Evolutionary conservation across 768 basidiomycete genomes (phyloP).

Genomic region (Pleurotus citrinopileatus): DNA sequence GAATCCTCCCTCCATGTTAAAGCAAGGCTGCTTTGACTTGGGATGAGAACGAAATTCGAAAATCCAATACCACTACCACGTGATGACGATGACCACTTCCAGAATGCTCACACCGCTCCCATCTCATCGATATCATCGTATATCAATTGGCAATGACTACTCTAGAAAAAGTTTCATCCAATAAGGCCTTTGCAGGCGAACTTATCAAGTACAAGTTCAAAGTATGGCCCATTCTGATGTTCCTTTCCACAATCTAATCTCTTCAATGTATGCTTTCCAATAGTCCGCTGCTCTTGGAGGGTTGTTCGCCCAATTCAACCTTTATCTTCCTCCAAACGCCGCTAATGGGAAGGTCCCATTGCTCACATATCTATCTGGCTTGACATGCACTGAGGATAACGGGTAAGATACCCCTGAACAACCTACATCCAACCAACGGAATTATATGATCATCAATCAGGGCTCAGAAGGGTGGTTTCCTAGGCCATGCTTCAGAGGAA

Average conservation of each 20-base stretch:
- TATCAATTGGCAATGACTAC: conserved; percentile 17
- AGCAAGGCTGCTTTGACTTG: too few relatives aligned
- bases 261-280: too few relatives aligned
- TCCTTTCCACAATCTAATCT: conserved; percentile 9
- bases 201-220: conserved; percentile 87
- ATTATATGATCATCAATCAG: conserved; percentile 34
- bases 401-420: conserved; percentile 47
- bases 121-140: conserved; percentile 13
- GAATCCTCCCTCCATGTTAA: too few relatives aligned
- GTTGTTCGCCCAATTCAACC: conserved; percentile 75
- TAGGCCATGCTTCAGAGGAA: conserved; percentile 80
- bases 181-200: conserved; percentile 78
- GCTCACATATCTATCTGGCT: conserved; percentile 84
- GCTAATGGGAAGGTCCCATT: conserved; percentile 51
- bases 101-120: conserved; percentile 9
- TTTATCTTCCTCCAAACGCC: conserved; percentile 77
- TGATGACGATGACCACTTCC: background rate
- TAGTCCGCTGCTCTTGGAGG: conserved; percentile 74
- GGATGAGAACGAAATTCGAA: too few relatives aligned
- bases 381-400: conserved; percentile 92
- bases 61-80: background rate
- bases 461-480: conserved; percentile 91
- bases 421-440: background rate
- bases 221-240: conserved; percentile 28
- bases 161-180: conserved; percentile 71